Evolutionary conservation across 164 flowering plant genomes (phyloP), one percentile per base, ranked within the genome.

Genomic region (Saururus chinensis): DNA sequence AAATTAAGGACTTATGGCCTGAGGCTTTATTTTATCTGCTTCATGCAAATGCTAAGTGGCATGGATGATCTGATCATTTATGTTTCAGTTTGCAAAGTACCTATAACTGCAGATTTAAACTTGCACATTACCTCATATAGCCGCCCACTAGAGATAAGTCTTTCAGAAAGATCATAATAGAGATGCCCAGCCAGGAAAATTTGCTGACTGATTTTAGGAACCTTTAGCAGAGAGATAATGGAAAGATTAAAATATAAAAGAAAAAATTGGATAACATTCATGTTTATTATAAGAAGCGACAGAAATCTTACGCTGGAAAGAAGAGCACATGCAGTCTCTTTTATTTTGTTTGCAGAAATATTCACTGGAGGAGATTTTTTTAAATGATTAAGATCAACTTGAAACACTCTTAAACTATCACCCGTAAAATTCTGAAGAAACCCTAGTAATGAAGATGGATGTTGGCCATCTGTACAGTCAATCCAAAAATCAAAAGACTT

Each of bases 161-260:
- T 80, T 65, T 79, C 91, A 72, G 80, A 65, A 57, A 93, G 77
- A 68, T 88, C 95, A 73, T 85, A 75, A 64, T 75, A 93, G 24
- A 93, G 87, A 77, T 72, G 64, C 64, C 85, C 93, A 62, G 88
- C 88, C 56, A 85, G 67, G 68, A 83, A 88, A 59, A 61, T 35
- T 49, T 91, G 76, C 66, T 37, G 65, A 66, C 70, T 74, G 67
- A 77, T 24, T 20, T 57, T 59, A 64, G 80, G 74, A 61, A 60
- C 85, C 99, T 93, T 58, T 59, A 61, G 64, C 37, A 52, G 24
- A n/a, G n/a, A 40, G 63, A 52, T 17, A 64, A n/a, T 22, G 20
- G 53, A 69, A 9, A 42, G 40, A 62, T 24, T 57, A 57, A 9
- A 53, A 20, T 35, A 55, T 11, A 19, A 9, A 24, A 55, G 1